Evolutionary conservation across 805 yeast species (phyloP).

Genomic region (Saturnispora sanitii): DNA sequence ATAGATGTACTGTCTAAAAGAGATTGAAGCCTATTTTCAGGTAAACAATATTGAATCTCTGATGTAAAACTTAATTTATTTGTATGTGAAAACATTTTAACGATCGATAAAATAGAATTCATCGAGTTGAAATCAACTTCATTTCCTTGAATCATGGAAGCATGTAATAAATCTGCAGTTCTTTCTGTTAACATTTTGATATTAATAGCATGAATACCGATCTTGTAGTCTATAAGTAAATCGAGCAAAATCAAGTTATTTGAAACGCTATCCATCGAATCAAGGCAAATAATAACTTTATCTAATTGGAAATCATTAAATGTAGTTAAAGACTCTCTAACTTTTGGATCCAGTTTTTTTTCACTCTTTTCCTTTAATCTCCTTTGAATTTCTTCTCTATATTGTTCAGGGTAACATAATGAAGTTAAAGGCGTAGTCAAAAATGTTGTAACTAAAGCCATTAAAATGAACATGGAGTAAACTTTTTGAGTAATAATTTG

Average conservation of each 20-base stretch:
- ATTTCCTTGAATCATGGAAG: constrained; percentile 32
- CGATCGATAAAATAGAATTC: constrained; percentile 29
- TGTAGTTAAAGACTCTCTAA: neutral
- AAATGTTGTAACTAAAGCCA: constrained; percentile 74
- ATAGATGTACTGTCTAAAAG: constrained; percentile 16
- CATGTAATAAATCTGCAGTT: constrained; percentile 60
- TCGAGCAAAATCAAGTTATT: constrained; percentile 24
- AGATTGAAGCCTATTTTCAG: constrained; percentile 20
- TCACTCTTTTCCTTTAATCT: constrained; percentile 16
- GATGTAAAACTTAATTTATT: constrained; percentile 24
- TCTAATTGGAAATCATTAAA: constrained; percentile 14
- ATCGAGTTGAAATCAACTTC: constrained; percentile 22
- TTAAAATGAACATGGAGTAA: constrained; percentile 72
- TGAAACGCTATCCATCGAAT: constrained; percentile 23
- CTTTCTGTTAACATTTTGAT: constrained; percentile 53
- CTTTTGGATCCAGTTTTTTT: constrained; percentile 11
- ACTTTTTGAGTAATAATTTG: constrained; percentile 54
- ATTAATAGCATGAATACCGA: constrained; percentile 41
- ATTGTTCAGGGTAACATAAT: constrained; percentile 49
- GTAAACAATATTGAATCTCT: constrained; percentile 24
- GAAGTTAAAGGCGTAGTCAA: constrained; percentile 70
- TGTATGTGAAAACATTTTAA: constrained; percentile 26
- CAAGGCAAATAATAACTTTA: constrained; percentile 20
- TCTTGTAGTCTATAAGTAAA: constrained; percentile 18
- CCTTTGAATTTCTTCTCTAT: constrained; percentile 42